Evolutionary conservation across 805 yeast genomes (phyloP), one percentile per base, ranked within the genome.

Genomic region (Wickerhamiella australiensis): DNA sequence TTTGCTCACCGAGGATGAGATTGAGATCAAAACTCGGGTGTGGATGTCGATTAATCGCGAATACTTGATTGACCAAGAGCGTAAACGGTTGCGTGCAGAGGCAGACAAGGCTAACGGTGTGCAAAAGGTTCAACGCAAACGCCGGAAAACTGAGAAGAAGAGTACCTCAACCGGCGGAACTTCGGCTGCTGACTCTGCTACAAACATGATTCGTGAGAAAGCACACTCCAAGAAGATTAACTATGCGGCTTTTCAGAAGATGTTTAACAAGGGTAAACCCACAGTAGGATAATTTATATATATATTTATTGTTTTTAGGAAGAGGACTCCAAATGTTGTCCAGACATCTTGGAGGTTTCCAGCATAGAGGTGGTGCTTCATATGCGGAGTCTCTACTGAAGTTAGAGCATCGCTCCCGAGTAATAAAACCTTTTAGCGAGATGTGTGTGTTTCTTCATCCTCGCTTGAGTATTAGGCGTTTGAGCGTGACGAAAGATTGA

Each of bases 11-110:
- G 79, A 74, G 49, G 86, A 80, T 46, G 96, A 88, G 54, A 73
- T 80, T 9, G 72, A 68, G 50, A 62, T 81, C 54, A 92, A 90
- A 63, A 88, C 86, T 56, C 73, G 82, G 52, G 77, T 88, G 2
- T 92, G 98, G 97, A 79, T 83, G 49, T 88, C 92, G 2, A 71
- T 85, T 36, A 88, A 94, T 64, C 84, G 83, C 52, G 97, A 88
- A 25, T 92, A 77, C 61, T 67, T 92, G 50, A 62, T 85, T 7
- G 92, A 82, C 44, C 95, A 86, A 65, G 96, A 90, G 58, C 77
- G 78, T 57, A 87, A 85, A 60, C 70, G 88, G 54, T 70, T 90
- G 52, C 85, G 88, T 62, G 74, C 75, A 47, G 95, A 87, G 61
- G 92, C 95, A 0, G 97, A 92, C 66, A 78, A 76, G 52, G 75